These are phyloP conservation scores for Moesziomyces parantarcticus DNA, from an alignment of 1,284 basidiomycete genomes.

Conservation along the genomic window DNA sequence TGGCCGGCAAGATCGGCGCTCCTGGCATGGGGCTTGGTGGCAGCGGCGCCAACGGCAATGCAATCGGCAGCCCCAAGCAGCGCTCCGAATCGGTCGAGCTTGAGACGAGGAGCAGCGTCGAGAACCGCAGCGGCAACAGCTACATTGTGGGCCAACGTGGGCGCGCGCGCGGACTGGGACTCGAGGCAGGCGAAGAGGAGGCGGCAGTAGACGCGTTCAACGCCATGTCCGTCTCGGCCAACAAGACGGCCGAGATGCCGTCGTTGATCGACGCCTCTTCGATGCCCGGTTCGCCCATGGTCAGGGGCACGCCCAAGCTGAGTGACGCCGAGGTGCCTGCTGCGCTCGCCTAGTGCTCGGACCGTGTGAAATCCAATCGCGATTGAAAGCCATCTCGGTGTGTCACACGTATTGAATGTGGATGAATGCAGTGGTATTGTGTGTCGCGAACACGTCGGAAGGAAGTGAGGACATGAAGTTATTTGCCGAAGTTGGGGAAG, in stretches of 20 bases:
- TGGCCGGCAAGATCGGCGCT: conserved; percentile 30
- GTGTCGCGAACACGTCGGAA: no score
- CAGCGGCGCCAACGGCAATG: conserved; percentile 8
- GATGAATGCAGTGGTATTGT: not conserved
- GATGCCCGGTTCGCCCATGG: conserved; percentile 21
- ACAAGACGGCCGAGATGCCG: conserved; percentile 5
- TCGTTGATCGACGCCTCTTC: conserved; percentile 34
- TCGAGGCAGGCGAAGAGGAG: conserved; percentile 20
- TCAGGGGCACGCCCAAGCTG: conserved; percentile 9
- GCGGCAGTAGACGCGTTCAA: conserved; percentile 13
- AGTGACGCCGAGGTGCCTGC: conserved; percentile 32
- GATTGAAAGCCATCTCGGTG: no score
- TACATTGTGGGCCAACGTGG: conserved; percentile 43
- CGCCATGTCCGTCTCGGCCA: conserved; percentile 6
- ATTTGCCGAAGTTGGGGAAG: conserved; percentile 45
- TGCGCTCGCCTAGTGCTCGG: conserved; percentile 20
- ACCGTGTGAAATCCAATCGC: not conserved
- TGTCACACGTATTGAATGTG: not conserved
- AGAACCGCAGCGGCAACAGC: conserved; percentile 21
- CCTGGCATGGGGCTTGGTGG: conserved; percentile 1
- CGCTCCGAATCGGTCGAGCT: conserved; percentile 36
- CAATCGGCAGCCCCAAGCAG: conserved; percentile 12
- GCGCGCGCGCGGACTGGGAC: conserved; percentile 31
- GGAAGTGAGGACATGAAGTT: no score
- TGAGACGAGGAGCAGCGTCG: conserved; percentile 30